Conservation (phyloP, 495 filamentous ascomycete genomes). For the Podospora sp. region DNA sequence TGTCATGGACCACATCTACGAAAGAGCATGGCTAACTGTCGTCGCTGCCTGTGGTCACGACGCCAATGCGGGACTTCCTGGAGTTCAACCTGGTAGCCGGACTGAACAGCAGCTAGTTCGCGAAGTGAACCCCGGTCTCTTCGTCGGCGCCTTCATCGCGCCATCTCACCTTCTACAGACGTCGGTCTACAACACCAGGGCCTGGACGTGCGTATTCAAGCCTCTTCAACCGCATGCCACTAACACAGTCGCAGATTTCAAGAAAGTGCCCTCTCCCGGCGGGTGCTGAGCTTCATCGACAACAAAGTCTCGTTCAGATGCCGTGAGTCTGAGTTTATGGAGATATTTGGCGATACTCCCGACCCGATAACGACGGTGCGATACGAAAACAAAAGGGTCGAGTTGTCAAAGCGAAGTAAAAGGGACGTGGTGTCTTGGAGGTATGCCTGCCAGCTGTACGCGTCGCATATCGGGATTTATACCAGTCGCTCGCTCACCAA, state of each 20-base stretch:
- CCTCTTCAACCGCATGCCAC: neutral
- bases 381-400: too few relatives aligned
- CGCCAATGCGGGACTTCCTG: too few relatives aligned
- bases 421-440: neutral
- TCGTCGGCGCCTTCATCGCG: neutral
- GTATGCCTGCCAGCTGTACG: neutral
- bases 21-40: slow-evolving; percentile 14
- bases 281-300: neutral
- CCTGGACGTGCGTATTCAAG: slow-evolving; percentile 17
- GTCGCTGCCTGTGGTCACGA: too few relatives aligned
- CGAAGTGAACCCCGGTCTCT: neutral
- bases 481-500: neutral
- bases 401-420: neutral
- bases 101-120: neutral
- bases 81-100: slow-evolving; percentile 6
- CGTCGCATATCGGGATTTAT: neutral
- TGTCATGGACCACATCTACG: slow-evolving; percentile 21
- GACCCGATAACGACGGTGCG: neutral
- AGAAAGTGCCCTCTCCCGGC: slow-evolving; percentile 1
- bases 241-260: neutral
- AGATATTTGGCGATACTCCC: neutral
- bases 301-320: slow-evolving; percentile 5
- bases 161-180: neutral
- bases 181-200: slow-evolving; percentile 12
- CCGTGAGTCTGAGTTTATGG: neutral